Base-by-base conservation (phyloP, 2,329 filamentous ascomycete genomes). In the Onygena corvina region DNA sequence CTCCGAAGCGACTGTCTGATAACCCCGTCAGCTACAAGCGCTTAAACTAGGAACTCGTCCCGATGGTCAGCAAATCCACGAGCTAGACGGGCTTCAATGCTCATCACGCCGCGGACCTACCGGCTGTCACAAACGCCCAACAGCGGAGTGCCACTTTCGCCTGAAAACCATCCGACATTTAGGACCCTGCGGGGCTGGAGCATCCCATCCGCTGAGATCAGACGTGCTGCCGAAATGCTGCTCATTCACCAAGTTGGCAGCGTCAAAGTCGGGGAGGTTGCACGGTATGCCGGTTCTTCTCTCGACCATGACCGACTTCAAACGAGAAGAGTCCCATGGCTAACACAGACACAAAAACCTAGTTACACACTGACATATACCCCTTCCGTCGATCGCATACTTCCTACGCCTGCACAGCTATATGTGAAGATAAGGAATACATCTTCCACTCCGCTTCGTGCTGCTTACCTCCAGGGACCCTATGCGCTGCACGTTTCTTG, bases 381-480 rank as follows among this genome's bases (percentile, higher is more conserved):
- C 1, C 92, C 92, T 3, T 82, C 83, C 33, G 76, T 81, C 60
- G 92, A 96, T 67, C 86, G 86, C 57, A 93, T 95, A 62, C 76
- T 94, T 2, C 92, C 92, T 3, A 83, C 86, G 3, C 90, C 90
- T 23, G 73, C 83, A 56, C 76, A 80, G 58, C 79, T 98, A 31
- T 79, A 86, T 67, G 78, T 98, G 40, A 87, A 86, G 58, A 81
- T 98, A 64, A 90, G 86, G 64, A 98, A 98, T 67, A 89, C 86
- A 7, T 92, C 85, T 33, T 84, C 86, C 50, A 86, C 94, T 55
- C 86, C 92, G 12, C 74, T 96, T 33, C 86, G 92, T 61, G 92
- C 92, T 48, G 92, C 92, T 50, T 98, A 95, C 64, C 83, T 98
- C 48, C 92, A 95, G 68, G 92, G 92, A 0, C 92, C 92, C 1